These are phyloP conservation scores for Lonicera japonica DNA, from an alignment of 129 eudicot genomes.

Conservation along the genomic window DNA sequence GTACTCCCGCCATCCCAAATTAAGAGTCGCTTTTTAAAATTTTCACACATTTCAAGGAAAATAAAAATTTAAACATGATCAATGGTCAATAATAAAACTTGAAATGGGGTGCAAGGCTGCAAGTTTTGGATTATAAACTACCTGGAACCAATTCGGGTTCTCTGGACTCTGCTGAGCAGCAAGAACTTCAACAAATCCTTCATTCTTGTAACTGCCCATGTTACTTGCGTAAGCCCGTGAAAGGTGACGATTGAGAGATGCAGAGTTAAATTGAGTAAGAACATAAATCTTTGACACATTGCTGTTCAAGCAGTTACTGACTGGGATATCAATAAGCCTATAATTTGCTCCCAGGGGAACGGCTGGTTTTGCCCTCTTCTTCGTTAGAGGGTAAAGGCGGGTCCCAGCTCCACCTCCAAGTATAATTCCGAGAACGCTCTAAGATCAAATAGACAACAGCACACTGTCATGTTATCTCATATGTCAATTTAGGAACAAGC, in stretches of 20 bases:
- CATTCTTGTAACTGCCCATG: slow-evolving; percentile 97
- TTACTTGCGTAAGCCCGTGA: slow-evolving; percentile 96
- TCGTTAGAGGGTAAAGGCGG: slow-evolving; percentile 95
- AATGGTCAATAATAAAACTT: too few species aligned
- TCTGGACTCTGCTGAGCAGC: slow-evolving; percentile 99
- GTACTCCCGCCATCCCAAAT: too few species aligned
- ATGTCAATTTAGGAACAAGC: neutral
- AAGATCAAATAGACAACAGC: slow-evolving; percentile 16
- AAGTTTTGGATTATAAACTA: slow-evolving; percentile 10
- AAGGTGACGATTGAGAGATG: slow-evolving; percentile 96
- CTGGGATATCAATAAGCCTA: slow-evolving; percentile 93
- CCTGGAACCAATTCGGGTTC: slow-evolving; percentile 99
- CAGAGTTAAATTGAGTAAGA: slow-evolving; percentile 94
- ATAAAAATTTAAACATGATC: too few species aligned
- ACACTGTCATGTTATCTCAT: neutral
- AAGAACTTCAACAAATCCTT: slow-evolving; percentile 99
- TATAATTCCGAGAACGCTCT: slow-evolving; percentile 96
- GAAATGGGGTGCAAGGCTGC: neutral
- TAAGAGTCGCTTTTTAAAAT: too few species aligned
- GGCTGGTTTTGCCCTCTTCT: slow-evolving; percentile 98
- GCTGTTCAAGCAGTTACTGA: slow-evolving; percentile 95
- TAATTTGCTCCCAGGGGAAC: slow-evolving; percentile 99
- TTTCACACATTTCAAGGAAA: too few species aligned
- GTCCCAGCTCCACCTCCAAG: slow-evolving; percentile 99
- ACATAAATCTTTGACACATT: slow-evolving; percentile 89